Conservation (phyloP, 1,139 yeast species). For the Citeromyces hawaiiensis region DNA sequence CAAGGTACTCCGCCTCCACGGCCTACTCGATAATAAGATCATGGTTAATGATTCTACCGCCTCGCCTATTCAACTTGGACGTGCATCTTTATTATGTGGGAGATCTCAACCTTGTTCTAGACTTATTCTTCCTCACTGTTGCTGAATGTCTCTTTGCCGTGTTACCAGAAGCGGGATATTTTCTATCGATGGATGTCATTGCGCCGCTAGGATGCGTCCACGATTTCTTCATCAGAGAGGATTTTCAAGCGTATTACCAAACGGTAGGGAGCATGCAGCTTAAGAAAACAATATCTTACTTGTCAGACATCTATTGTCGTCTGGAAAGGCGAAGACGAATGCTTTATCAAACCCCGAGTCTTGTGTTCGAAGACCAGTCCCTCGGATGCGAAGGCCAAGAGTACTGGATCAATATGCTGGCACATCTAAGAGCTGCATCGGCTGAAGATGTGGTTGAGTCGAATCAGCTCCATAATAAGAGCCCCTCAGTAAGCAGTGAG, state of each 20-base stretch:
- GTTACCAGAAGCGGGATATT: not conserved
- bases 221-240: not conserved
- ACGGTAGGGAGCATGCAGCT: not conserved
- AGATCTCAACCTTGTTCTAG: not conserved
- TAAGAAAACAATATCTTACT: not conserved
- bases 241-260: not conserved
- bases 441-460: not conserved
- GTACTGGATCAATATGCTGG: not conserved
- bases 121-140: not conserved
- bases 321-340: not conserved
- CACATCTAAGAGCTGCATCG: not conserved
- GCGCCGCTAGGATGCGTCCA: slow-evolving; percentile 1
- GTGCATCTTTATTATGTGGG: not conserved
- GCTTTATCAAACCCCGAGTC: not conserved
- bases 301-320: not conserved
- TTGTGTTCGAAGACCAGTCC: not conserved
- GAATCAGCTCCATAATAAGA: too few species aligned
- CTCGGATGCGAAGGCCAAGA: not conserved
- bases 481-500: not conserved
- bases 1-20: not conserved
- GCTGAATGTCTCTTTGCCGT: not conserved
- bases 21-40: not conserved
- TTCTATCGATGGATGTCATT: not conserved
- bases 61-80: not conserved
- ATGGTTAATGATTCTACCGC: not conserved